phyloP scores from a whole-genome alignment of 805 yeast genomes.

The Teunomyces panamensis region DNA sequence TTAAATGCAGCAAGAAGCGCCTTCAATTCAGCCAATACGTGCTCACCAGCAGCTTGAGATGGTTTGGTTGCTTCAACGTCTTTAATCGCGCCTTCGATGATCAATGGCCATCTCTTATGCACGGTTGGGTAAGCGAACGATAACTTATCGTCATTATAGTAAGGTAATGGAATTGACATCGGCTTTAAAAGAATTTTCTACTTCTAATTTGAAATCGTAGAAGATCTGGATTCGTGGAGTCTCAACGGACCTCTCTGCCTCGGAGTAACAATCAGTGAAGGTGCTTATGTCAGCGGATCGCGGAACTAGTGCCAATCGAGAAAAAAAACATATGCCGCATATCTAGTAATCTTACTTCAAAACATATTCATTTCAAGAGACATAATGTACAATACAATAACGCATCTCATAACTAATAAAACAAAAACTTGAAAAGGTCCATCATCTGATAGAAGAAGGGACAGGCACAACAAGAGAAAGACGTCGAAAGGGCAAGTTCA shows the following conservation, averaged over 20 bases:
- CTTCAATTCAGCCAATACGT: slow-evolving; percentile 39
- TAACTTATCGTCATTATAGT: slow-evolving; percentile 62
- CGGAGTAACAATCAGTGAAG: not conserved
- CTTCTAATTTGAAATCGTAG: too few relatives aligned
- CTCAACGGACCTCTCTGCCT: not conserved
- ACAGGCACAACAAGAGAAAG: not conserved
- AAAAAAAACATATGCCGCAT: not conserved
- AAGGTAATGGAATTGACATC: slow-evolving; percentile 24
- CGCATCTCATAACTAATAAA: slow-evolving; percentile 7
- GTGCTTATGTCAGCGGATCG: not conserved
- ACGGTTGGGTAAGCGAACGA: slow-evolving; percentile 86
- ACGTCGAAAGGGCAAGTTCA: not conserved
- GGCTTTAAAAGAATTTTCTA: too few relatives aligned
- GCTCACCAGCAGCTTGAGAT: slow-evolving; percentile 43
- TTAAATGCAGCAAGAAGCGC: slow-evolving; percentile 44
- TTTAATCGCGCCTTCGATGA: slow-evolving; percentile 61
- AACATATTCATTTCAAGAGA: slow-evolving; percentile 3
- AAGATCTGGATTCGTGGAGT: too few relatives aligned
- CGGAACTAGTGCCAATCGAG: not conserved
- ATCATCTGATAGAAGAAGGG: not conserved
- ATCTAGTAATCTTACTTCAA: not conserved
- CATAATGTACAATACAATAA: slow-evolving; percentile 4
- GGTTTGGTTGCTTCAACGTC: slow-evolving; percentile 48
- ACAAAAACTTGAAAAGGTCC: slow-evolving; percentile 5
- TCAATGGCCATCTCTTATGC: slow-evolving; percentile 82